phyloP scores from a whole-genome alignment of 495 filamentous ascomycete genomes.

The Lindgomyces ingoldianus region DNA sequence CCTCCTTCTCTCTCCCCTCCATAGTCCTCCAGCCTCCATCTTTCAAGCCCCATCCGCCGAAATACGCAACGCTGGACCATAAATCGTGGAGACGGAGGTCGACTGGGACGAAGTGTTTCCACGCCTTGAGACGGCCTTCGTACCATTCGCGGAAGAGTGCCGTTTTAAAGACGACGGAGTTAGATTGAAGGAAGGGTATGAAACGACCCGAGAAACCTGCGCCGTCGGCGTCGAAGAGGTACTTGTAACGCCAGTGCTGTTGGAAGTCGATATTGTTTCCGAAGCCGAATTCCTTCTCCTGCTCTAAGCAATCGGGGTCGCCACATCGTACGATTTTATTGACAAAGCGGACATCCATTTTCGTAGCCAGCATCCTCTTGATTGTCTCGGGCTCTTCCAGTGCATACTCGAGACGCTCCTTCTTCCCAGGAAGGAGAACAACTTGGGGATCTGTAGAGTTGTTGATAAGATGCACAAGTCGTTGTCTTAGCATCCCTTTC shows the following conservation, averaged over 20 bases:
- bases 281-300: constrained; percentile 53
- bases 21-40: constrained; percentile 17
- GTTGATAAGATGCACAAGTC: constrained; percentile 57
- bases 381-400: constrained; percentile 21
- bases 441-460: constrained; percentile 44
- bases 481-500: constrained; percentile 61
- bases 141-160: constrained; percentile 75
- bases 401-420: constrained; percentile 23
- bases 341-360: constrained; percentile 41
- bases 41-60: constrained; percentile 37
- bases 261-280: constrained; percentile 53
- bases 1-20: constrained; percentile 50
- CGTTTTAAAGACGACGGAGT: constrained; percentile 63
- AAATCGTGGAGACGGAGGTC: constrained; percentile 58
- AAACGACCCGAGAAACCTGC: constrained; percentile 68
- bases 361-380: constrained; percentile 17
- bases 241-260: constrained; percentile 63
- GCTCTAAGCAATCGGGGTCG: constrained; percentile 53
- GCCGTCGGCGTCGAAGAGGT: constrained; percentile 68
- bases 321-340: constrained; percentile 57
- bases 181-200: constrained; percentile 61
- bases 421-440: constrained; percentile 12
- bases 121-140: constrained; percentile 67
- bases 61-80: constrained; percentile 42
- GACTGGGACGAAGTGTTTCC: constrained; percentile 77